These are phyloP conservation scores for Aspergillus uvarum DNA, from an alignment of 2,329 filamentous ascomycete species.

Conservation along the genomic window DNA sequence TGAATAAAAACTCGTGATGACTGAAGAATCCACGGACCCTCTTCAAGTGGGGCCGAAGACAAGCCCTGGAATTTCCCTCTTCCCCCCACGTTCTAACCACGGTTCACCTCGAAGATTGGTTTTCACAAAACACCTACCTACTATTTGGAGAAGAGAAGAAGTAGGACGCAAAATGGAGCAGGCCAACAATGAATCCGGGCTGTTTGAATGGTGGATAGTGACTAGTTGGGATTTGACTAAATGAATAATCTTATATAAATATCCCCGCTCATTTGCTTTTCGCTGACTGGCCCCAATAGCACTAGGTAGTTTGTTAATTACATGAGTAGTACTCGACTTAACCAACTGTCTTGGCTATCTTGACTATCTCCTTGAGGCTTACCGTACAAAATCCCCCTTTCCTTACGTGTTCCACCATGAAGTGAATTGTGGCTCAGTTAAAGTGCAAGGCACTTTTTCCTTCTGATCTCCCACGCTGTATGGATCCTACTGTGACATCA, in stretches of 20 bases:
- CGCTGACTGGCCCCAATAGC: too few species aligned
- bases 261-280: too few species aligned
- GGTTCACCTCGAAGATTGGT: neutral
- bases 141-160: too few species aligned
- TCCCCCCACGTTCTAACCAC: neutral
- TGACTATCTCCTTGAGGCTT: neutral
- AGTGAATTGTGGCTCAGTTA: conserved; percentile 5
- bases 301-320: too few species aligned
- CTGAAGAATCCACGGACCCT: neutral
- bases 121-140: neutral
- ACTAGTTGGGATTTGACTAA: too few species aligned
- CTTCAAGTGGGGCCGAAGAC: neutral
- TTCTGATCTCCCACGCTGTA: neutral
- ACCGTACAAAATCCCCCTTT: neutral
- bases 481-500: neutral
- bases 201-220: too few species aligned
- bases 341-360: too few species aligned
- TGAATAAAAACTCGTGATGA: neutral
- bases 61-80: conserved; percentile 6
- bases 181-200: too few species aligned
- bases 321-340: too few species aligned
- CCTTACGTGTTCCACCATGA: neutral
- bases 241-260: too few species aligned
- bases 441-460: conserved; percentile 13
- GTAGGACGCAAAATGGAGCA: too few species aligned